phyloP scores from a whole-genome alignment of 345 rosid species.

The Odontarrhena argentea region DNA sequence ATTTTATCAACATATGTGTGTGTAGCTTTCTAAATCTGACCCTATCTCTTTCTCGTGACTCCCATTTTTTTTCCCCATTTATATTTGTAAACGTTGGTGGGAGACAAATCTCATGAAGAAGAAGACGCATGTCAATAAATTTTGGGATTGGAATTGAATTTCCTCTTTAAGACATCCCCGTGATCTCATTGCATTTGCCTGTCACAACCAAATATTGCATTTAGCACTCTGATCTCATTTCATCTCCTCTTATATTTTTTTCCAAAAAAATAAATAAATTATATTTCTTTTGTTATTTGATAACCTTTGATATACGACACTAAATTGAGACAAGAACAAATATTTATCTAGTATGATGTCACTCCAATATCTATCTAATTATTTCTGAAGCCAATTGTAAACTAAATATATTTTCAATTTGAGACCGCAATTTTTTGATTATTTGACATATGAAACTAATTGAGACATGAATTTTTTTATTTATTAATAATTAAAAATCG shows the following conservation, averaged over 20 bases:
- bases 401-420: no score
- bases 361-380: no score
- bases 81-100: constrained; percentile 14
- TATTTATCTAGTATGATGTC: no score
- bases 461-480: not conserved
- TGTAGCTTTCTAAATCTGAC: not conserved
- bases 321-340: no score
- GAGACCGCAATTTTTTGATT: no score
- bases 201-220: not conserved
- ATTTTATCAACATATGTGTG: constrained; percentile 35
- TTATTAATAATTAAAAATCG: not conserved
- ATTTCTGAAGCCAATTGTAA: no score
- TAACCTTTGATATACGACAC: no score
- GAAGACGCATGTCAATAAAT: constrained; percentile 8
- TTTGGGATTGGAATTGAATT: constrained; percentile 7
- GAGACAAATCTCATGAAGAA: not conserved
- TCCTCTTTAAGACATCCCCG: constrained; percentile 16
- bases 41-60: constrained; percentile 38
- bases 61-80: constrained; percentile 3
- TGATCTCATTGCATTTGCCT: constrained; percentile 29
- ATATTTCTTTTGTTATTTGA: no score
- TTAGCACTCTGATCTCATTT: no score
- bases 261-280: no score
- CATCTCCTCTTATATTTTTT: no score
- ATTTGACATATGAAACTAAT: not conserved